Percentiles rank a stretch among this genome's conserved stretches.
phyloP scores from a whole-genome alignment of 148 eudicot species.

The Rhododendron henanense region DNA sequence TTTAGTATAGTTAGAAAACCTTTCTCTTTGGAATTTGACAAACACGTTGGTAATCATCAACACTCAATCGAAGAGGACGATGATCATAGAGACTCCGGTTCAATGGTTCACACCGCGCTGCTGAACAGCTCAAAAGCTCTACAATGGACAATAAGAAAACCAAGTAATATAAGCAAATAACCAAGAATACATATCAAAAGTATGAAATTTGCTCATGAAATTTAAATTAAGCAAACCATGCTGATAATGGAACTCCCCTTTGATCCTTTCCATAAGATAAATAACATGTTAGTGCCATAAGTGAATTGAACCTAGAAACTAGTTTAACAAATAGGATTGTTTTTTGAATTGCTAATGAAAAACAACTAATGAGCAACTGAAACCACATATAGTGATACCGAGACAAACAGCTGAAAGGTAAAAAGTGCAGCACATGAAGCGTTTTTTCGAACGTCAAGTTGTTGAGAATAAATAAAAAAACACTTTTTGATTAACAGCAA shows the following conservation, averaged over 20 bases:
- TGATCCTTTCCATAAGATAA: neutral
- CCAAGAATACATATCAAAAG: neutral
- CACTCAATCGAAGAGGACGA: slow-evolving; percentile 48
- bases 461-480: no score
- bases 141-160: slow-evolving; percentile 1
- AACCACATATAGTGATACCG: neutral
- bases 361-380: neutral
- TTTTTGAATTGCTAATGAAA: neutral
- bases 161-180: neutral
- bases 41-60: slow-evolving; percentile 70
- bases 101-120: slow-evolving; percentile 2
- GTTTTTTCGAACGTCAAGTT: no score
- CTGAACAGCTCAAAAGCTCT: slow-evolving; percentile 34
- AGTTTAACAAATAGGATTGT: neutral
- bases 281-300: neutral
- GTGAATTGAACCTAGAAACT: neutral
- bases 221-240: neutral
- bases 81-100: slow-evolving; percentile 51
- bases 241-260: neutral
- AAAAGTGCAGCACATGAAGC: no score
- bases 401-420: neutral
- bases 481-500: no score
- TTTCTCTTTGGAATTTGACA: slow-evolving; percentile 35
- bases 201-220: neutral
- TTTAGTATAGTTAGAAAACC: slow-evolving; percentile 21